Evolutionary conservation across 2,329 filamentous ascomycete genomes (phyloP), one percentile per base, ranked within the genome.

Genomic region (Thermoascus crustaceus): DNA sequence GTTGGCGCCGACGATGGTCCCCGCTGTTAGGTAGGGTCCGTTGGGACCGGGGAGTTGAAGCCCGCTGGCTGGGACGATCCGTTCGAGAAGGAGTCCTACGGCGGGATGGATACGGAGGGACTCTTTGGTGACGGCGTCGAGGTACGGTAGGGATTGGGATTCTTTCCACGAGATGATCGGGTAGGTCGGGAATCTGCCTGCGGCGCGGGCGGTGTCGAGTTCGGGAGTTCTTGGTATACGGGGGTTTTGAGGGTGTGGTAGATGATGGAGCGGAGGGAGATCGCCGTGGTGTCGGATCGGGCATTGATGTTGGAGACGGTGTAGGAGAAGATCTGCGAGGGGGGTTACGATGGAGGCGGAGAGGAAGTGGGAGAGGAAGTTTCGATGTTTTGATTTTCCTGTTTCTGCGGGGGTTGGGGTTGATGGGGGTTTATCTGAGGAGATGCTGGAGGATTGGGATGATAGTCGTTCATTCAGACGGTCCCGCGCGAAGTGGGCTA

Each of bases 171-270:
- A 45, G 6, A 54, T 40, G 7, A 17, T n/a, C n/a, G n/a, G n/a
- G n/a, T n/a, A 17, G 14, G 26, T 16, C 1, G 48, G 48, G 0
- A 42, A 13, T 5, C 27, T 38, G 4, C 35, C 30, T 34, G 35
- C 40, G 14, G 36, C 10, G 3, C 42, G 39, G 5, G 64, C 43
- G 71, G 73, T 43, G 55, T 66, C 23, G 35, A 60, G 11, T 44
- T 74, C 23, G 53, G 5, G n/a, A 58, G 6, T 52, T 72, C 38
- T 70, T 75, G 46, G 13, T 39, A 34, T 4, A 45, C 47, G 2
- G 49, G 46, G 30, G 42, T 40, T 34, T 54, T 57, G 8, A 54
- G 47, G 3, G 50, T 42, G 37, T 53, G 49, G 39, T 61, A 61
- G 11, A 61, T 40, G n/a, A 52, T 48, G 2, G 54, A 46, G 7